Percentiles rank a stretch among this genome's conserved stretches.
phyloP scores from a whole-genome alignment of 2,329 filamentous ascomycete species.

The Trichoderma simmonsii region DNA sequence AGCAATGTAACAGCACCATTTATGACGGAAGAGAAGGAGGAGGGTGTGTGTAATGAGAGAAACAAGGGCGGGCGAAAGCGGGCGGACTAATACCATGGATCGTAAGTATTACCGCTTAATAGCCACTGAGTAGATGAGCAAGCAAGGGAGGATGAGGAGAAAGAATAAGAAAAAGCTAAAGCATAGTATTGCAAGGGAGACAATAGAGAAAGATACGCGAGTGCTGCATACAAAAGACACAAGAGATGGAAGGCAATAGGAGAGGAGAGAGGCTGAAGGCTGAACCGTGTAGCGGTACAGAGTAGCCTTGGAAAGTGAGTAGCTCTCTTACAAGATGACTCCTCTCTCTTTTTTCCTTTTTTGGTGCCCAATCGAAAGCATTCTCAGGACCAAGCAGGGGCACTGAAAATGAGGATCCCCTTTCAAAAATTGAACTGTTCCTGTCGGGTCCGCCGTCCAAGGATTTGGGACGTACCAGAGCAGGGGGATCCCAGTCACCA shows the following conservation, averaged over 20 bases:
- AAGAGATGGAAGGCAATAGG: background rate
- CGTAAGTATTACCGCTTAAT: background rate
- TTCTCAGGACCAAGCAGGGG: background rate
- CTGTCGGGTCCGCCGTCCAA: slow-evolving; percentile 14
- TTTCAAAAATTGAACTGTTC: background rate
- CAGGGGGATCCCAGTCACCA: background rate
- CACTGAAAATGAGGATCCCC: slow-evolving; percentile 2
- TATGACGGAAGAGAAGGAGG: background rate
- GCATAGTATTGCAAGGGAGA: background rate
- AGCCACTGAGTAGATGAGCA: background rate
- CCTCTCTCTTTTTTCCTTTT: background rate
- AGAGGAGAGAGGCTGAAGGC: background rate
- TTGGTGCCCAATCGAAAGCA: background rate
- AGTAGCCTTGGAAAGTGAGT: background rate
- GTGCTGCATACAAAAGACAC: background rate
- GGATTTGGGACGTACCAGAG: slow-evolving; percentile 5
- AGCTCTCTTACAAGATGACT: background rate
- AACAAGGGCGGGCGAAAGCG: background rate
- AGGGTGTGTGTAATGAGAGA: background rate
- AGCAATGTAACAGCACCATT: background rate
- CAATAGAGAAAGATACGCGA: background rate
- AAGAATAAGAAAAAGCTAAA: background rate
- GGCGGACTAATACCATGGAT: background rate
- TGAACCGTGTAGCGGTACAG: background rate
- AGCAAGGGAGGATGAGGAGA: background rate